Evolutionary conservation across 306 rosid species (phyloP), one percentile per base, ranked within the genome.

Genomic region (Quercus parvula): DNA sequence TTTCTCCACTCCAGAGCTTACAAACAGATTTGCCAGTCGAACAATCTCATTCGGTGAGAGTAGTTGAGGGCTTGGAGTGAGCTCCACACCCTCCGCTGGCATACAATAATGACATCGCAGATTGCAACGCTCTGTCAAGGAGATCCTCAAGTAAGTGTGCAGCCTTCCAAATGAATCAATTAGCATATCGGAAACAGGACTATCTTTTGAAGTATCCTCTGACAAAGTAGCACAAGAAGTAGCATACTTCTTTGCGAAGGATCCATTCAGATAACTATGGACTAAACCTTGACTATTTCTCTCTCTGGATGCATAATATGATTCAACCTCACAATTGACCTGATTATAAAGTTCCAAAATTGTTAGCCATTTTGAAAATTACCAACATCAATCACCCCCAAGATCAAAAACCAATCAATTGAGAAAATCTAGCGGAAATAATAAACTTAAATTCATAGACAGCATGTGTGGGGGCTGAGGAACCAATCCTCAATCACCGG

Each of bases 161-260:
- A 84, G 67, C 91, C 99, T 91, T 81, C 99, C 97, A 76, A 95
- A 95, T 44, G 99, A 92, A 82, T 95, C 99, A n/a, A 92, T 66
- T 72, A 95, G 79, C 97, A 95, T 92, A 80, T 92, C 90, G 22
- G 99, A 94, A 75, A 73, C 76, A 66, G 83, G 72, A 70, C 79
- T 88, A 9, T 88, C 86, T 73, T 84, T 89, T 12, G 77, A 75
- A 63, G 74, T 76, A 56, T 88, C 87, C 67, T 89, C 92, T 8
- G 87, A 70, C 24, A 83, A 77, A 12, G 87, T 73, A 57, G 88
- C 92, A 76, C 84, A 80, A 74, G 90, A 87, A 67, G 91, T 84
- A 57, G 87, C 77, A 75, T 70, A 81, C 79, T 68, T 82, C 80
- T 85, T 89, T 28, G 83, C 71, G 13, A 75, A 46, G 82, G 76